phyloP scores from a whole-genome alignment of 2,329 filamentous ascomycete genomes.

The Colletotrichum paranaense region DNA sequence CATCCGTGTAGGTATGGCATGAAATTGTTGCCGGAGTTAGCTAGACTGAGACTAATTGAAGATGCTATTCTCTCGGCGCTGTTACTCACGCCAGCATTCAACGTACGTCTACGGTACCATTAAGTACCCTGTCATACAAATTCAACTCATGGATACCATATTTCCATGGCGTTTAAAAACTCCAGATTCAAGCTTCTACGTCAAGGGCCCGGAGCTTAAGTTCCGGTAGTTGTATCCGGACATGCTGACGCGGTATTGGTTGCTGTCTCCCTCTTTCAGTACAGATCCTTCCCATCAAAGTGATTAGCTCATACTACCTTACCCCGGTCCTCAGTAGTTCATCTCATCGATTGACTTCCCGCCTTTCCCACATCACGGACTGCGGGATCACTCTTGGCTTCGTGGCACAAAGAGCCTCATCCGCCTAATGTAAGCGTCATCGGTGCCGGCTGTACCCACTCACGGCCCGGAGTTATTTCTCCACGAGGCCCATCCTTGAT shows the following conservation, averaged over 20 bases:
- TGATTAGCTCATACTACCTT: background rate
- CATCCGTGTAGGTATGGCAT: background rate
- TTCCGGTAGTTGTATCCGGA: background rate
- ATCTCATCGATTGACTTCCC: background rate
- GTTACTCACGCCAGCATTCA: no score
- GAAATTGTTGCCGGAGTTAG: background rate
- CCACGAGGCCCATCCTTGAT: background rate
- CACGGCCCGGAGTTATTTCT: background rate
- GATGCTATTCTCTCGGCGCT: background rate
- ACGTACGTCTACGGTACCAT: background rate
- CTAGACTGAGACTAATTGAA: background rate
- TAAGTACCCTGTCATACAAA: background rate
- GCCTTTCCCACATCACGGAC: background rate
- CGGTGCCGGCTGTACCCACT: background rate
- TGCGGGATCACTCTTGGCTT: background rate
- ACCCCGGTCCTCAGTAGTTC: background rate
- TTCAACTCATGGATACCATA: background rate
- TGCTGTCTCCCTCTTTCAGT: background rate
- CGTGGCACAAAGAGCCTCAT: background rate
- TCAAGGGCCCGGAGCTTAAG: constrained; percentile 17
- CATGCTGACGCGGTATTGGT: background rate
- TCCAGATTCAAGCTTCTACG: background rate
- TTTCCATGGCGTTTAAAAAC: background rate
- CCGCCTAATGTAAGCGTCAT: constrained; percentile 30
- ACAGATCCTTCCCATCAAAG: background rate